These are phyloP conservation scores for Cucumis hystrix DNA, from an alignment of 306 rosid genomes.

Conservation along the genomic window DNA sequence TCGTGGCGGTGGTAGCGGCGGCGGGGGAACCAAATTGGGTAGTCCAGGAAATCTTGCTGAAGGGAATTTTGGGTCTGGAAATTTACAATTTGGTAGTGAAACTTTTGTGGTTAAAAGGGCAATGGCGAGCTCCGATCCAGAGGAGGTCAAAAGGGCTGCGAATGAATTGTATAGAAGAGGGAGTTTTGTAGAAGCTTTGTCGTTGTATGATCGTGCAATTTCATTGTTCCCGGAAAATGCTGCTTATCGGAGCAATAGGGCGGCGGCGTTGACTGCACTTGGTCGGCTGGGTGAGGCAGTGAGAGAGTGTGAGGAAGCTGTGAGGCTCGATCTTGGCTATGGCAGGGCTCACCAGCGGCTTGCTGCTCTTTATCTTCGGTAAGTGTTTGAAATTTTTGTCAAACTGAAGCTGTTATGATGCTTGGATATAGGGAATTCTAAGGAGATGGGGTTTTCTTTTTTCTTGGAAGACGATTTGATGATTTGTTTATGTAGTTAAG, in stretches of 20 bases:
- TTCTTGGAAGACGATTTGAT: not conserved
- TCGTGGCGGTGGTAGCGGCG: slow-evolving; percentile 40
- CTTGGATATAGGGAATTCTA: not conserved
- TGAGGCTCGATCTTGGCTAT: slow-evolving; percentile 55
- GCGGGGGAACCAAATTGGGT: slow-evolving; percentile 26
- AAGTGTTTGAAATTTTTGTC: slow-evolving; percentile 2
- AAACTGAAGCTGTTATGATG: not conserved
- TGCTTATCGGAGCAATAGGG: slow-evolving; percentile 65
- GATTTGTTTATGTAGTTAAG: not conserved
- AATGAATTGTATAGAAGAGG: slow-evolving; percentile 58
- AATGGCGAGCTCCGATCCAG: slow-evolving; percentile 47
- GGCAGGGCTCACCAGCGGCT: slow-evolving; percentile 78
- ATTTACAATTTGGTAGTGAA: slow-evolving; percentile 13
- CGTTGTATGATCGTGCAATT: slow-evolving; percentile 73
- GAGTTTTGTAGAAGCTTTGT: slow-evolving; percentile 56
- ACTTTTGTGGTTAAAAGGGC: slow-evolving; percentile 21
- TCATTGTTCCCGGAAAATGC: slow-evolving; percentile 53
- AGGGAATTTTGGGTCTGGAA: slow-evolving; percentile 10
- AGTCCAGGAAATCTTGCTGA: slow-evolving; percentile 10
- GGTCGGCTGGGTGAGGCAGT: slow-evolving; percentile 72
- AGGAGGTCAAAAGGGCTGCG: slow-evolving; percentile 54
- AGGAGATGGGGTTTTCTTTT: not conserved
- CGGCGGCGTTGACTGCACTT: slow-evolving; percentile 71
- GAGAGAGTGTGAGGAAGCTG: slow-evolving; percentile 78
- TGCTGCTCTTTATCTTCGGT: slow-evolving; percentile 77